These are phyloP conservation scores for Crucibulum laeve DNA, from an alignment of 768 basidiomycete species.

Conservation along the genomic window DNA sequence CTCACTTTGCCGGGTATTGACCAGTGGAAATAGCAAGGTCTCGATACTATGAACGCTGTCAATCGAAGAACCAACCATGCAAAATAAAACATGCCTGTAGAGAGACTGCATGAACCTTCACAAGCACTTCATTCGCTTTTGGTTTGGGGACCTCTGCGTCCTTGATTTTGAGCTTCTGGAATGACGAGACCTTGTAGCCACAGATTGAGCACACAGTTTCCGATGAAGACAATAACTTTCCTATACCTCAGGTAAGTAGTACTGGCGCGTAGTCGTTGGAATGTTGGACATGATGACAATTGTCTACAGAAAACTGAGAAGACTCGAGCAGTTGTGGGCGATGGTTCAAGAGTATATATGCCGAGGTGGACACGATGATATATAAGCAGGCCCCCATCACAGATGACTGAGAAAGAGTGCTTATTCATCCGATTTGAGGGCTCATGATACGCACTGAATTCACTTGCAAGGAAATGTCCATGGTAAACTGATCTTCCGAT, in stretches of 20 bases:
- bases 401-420: too few relatives aligned
- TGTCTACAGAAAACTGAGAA: background rate
- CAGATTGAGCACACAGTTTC: background rate
- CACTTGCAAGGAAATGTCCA: too few relatives aligned
- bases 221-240: too few relatives aligned
- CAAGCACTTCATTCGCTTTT: slow-evolving; percentile 44
- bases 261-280: slow-evolving; percentile 13
- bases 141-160: slow-evolving; percentile 23
- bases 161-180: slow-evolving; percentile 19
- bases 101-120: slow-evolving; percentile 54
- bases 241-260: slow-evolving; percentile 14
- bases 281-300: slow-evolving; percentile 3
- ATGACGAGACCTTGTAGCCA: slow-evolving; percentile 13
- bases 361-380: too few relatives aligned
- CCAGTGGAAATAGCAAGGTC: slow-evolving; percentile 41
- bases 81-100: slow-evolving; percentile 32
- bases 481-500: too few relatives aligned
- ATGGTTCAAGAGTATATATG: background rate
- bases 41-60: slow-evolving; percentile 32
- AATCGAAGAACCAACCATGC: background rate
- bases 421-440: too few relatives aligned
- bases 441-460: too few relatives aligned
- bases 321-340: too few relatives aligned
- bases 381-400: too few relatives aligned
- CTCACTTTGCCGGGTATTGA: slow-evolving; percentile 30